Evolutionary conservation across 2,329 filamentous ascomycete genomes (phyloP).

Genomic region (Calonectria multiphialidica): DNA sequence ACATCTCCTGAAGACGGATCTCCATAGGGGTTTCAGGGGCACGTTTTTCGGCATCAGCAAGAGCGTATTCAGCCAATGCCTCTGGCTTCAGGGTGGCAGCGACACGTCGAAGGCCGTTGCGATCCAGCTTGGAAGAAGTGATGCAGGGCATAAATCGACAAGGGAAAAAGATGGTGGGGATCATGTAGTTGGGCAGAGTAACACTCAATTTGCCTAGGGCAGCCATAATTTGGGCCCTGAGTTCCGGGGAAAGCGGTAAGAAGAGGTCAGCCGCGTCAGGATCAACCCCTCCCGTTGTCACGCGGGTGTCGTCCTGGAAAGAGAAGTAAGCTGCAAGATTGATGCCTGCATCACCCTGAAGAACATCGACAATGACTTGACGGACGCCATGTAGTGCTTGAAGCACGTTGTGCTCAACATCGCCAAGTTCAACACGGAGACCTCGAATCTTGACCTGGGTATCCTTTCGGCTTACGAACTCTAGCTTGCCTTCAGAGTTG

Average conservation of each 20-base stretch:
- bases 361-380: background rate
- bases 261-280: slow-evolving; percentile 2
- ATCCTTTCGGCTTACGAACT: slow-evolving; percentile 49
- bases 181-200: slow-evolving; percentile 31
- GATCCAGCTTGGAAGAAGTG: slow-evolving; percentile 30
- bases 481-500: background rate
- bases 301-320: background rate
- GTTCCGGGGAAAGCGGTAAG: background rate
- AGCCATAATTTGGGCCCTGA: background rate
- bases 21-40: slow-evolving; percentile 18
- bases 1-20: slow-evolving; percentile 47
- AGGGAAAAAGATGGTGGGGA: slow-evolving; percentile 30
- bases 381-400: background rate
- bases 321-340: slow-evolving; percentile 6
- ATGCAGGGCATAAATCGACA: slow-evolving; percentile 27
- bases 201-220: background rate
- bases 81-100: slow-evolving; percentile 1
- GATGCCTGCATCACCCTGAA: background rate
- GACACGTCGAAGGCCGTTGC: slow-evolving; percentile 4
- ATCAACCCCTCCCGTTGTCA: background rate
- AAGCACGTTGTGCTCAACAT: background rate
- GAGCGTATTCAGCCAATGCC: slow-evolving; percentile 3
- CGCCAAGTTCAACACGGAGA: slow-evolving; percentile 47
- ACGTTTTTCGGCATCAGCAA: background rate
- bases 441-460: slow-evolving; percentile 68